These are phyloP conservation scores for Sordariomycetes sp. DNA, from an alignment of 2,329 filamentous ascomycete species.

Conservation along the genomic window DNA sequence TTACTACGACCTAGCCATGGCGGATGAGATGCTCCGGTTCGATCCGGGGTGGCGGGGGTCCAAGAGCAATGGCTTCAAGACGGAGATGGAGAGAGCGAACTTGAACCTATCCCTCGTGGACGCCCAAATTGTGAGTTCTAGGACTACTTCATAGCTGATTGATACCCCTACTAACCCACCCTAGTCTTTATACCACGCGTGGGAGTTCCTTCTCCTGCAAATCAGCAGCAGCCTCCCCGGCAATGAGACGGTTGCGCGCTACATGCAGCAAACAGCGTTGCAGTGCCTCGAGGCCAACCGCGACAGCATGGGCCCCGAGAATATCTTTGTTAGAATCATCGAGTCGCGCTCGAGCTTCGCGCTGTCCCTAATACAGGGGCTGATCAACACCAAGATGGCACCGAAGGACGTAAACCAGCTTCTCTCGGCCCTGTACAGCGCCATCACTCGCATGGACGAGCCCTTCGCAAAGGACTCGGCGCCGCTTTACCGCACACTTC, in stretches of 20 bases:
- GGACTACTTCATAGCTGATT: not conserved
- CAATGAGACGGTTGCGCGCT: constrained; percentile 46
- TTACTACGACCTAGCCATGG: constrained; percentile 73
- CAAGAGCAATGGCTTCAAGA: constrained; percentile 57
- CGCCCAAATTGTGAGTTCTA: constrained; percentile 64
- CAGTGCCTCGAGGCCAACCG: constrained; percentile 74
- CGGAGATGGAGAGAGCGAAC: constrained; percentile 80
- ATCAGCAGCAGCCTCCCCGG: constrained; percentile 56
- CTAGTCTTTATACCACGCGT: constrained; percentile 72
- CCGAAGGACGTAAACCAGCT: constrained; percentile 41
- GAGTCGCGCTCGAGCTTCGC: constrained; percentile 70
- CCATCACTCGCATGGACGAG: constrained; percentile 41
- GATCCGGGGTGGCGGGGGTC: constrained; percentile 68
- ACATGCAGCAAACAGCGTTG: constrained; percentile 64
- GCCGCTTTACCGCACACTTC: constrained; percentile 69
- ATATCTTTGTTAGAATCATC: constrained; percentile 70
- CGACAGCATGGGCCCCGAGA: constrained; percentile 59
- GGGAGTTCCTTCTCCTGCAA: constrained; percentile 81
- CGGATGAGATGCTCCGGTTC: constrained; percentile 63
- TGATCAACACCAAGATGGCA: constrained; percentile 49
- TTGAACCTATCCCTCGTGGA: constrained; percentile 86
- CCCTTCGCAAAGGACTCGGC: constrained; percentile 41
- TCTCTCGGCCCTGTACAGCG: constrained; percentile 37
- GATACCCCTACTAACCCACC: constrained; percentile 13
- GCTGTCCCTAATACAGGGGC: constrained; percentile 69